These are phyloP conservation scores for Xylariaceae sp. DNA, from an alignment of 2,329 filamentous ascomycete genomes.

Conservation along the genomic window DNA sequence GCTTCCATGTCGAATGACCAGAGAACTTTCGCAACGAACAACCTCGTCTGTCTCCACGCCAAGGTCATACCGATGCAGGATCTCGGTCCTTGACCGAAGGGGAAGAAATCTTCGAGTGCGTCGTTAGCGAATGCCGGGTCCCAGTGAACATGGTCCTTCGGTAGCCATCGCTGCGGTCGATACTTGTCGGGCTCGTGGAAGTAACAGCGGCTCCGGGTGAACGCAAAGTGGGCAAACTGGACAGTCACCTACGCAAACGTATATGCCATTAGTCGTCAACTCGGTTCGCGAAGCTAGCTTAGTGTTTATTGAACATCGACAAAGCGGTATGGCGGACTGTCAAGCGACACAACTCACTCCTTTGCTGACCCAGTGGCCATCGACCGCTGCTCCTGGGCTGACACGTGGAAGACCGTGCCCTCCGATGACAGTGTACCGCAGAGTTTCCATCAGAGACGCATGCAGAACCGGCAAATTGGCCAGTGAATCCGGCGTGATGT, in stretches of 20 bases:
- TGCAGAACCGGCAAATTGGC: slow-evolving; percentile 25
- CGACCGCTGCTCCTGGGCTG: slow-evolving; percentile 23
- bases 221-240: neutral
- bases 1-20: neutral
- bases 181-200: neutral
- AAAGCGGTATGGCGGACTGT: neutral
- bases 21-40: slow-evolving; percentile 19
- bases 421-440: slow-evolving; percentile 31
- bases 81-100: slow-evolving; percentile 6
- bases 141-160: slow-evolving; percentile 1
- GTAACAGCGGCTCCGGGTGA: neutral
- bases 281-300: neutral
- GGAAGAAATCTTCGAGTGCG: neutral
- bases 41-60: slow-evolving; percentile 6
- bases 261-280: too few species aligned
- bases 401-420: slow-evolving; percentile 19
- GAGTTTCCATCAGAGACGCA: slow-evolving; percentile 34
- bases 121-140: slow-evolving; percentile 4
- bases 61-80: neutral
- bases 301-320: neutral
- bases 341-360: slow-evolving; percentile 24
- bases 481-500: too few species aligned
- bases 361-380: slow-evolving; percentile 23
- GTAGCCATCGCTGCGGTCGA: slow-evolving; percentile 7
- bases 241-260: neutral